Evolutionary conservation across 139 green algal genomes (phyloP).

Genomic region (Coelastrella sp.): DNA sequence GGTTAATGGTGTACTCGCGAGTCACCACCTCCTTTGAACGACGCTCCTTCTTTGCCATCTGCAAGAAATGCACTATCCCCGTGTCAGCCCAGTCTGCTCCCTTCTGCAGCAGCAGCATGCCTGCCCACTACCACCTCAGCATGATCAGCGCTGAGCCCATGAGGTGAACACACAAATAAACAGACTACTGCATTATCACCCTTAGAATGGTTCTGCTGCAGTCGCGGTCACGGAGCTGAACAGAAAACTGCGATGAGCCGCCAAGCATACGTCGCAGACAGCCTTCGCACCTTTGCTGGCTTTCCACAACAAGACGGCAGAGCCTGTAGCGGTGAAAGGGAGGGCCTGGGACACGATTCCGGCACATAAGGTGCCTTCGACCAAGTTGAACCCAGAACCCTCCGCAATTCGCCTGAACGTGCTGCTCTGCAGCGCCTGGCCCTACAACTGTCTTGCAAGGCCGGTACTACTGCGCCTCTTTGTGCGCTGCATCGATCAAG

Average conservation of each 20-base stretch:
- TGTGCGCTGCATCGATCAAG: too few species aligned
- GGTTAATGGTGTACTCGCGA: constrained; percentile 99
- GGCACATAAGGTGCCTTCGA: not conserved
- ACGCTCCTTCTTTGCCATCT: constrained; percentile 81
- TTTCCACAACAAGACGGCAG: not conserved
- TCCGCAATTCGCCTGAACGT: not conserved
- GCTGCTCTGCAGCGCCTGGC: not conserved
- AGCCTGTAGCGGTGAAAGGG: constrained; percentile 7
- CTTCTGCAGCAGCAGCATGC: not conserved
- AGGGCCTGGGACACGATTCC: not conserved
- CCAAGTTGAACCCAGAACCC: not conserved
- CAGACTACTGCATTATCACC: too few species aligned
- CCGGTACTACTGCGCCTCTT: too few species aligned
- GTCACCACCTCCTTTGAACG: constrained; percentile 86
- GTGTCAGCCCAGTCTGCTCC: not conserved
- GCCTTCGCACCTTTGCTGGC: constrained; percentile 2
- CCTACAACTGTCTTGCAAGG: too few species aligned
- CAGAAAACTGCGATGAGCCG: constrained; percentile 8
- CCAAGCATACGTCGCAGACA: not conserved
- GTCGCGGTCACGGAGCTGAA: not conserved
- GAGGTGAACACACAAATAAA: too few species aligned
- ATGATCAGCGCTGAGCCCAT: not conserved
- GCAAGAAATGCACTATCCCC: not conserved
- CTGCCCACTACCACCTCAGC: not conserved
- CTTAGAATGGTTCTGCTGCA: too few species aligned